These are phyloP conservation scores for Verbascum thapsus DNA, from an alignment of 257 asterid species.

Conservation along the genomic window DNA sequence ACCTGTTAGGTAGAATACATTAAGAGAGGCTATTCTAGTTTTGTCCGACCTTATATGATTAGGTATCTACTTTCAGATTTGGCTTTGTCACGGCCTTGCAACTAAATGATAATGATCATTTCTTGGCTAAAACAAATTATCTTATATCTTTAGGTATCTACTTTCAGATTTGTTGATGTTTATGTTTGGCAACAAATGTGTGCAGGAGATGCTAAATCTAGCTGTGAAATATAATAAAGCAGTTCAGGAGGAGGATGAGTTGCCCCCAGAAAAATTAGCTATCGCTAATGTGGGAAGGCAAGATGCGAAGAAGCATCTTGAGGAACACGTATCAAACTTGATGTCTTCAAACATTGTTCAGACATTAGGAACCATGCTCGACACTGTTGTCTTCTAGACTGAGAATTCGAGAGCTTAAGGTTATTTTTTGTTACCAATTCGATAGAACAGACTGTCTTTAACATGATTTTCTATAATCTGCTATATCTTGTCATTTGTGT, in stretches of 20 bases:
- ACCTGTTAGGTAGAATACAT: too few species aligned
- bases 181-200: too few species aligned
- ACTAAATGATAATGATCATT: too few species aligned
- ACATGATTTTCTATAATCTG: neutral
- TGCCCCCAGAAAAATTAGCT: conserved; percentile 78
- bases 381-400: conserved; percentile 65
- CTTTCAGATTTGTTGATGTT: too few species aligned
- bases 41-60: too few species aligned
- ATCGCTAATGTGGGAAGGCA: conserved; percentile 88
- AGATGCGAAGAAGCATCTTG: conserved; percentile 83
- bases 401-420: neutral
- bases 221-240: conserved; percentile 78
- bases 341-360: conserved; percentile 79
- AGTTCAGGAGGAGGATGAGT: conserved; percentile 88
- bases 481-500: neutral
- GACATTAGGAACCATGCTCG: conserved; percentile 79
- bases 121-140: too few species aligned
- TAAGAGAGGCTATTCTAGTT: too few species aligned
- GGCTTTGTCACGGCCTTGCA: too few species aligned
- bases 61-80: too few species aligned
- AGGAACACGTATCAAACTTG: conserved; percentile 70
- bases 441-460: neutral
- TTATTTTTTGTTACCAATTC: too few species aligned
- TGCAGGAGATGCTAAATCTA: conserved; percentile 78
- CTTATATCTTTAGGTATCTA: too few species aligned